A percentile compares a stretch with the other conserved stretches of the same genome.
Conservation (phyloP, 148 eudicot genomes). For the Camellia granthamiana region DNA sequence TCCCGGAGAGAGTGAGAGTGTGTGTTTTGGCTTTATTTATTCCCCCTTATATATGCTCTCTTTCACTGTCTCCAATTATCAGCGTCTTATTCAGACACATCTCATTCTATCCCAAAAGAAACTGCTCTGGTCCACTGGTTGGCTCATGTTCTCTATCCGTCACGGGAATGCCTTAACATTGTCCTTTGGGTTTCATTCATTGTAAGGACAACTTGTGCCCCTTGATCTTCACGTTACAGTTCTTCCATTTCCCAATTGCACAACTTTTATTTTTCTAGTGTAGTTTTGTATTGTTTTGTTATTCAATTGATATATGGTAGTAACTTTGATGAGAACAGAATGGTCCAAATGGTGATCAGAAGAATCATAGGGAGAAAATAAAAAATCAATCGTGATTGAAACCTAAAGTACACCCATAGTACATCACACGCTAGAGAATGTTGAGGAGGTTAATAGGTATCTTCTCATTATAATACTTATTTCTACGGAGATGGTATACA, state of each 20-base stretch:
- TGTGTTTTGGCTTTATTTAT: not conserved
- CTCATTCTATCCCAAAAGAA: slow-evolving; percentile 11
- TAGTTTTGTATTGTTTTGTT: not conserved
- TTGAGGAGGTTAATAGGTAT: slow-evolving; percentile 10
- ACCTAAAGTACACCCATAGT: too few relatives aligned
- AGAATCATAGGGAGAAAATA: too few relatives aligned
- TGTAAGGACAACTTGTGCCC: slow-evolving; percentile 13
- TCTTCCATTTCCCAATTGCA: not conserved
- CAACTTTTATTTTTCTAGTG: not conserved
- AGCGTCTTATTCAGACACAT: slow-evolving; percentile 12
- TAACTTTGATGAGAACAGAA: too few relatives aligned
- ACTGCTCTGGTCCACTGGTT: not conserved
- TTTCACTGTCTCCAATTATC: slow-evolving; percentile 10
- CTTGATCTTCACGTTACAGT: slow-evolving; percentile 13
- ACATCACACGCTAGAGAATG: not conserved
- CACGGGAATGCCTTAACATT: not conserved
- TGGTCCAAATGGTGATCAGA: too few relatives aligned
- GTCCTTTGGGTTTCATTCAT: slow-evolving; percentile 16
- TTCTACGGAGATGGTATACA: slow-evolving; percentile 11
- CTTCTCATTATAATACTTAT: slow-evolving; percentile 23
- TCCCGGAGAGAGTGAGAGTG: not conserved
- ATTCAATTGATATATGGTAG: too few relatives aligned
- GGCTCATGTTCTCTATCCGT: not conserved
- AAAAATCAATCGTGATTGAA: too few relatives aligned
- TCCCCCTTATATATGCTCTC: not conserved